Conservation (phyloP, 2,329 filamentous ascomycete species). For the Alternaria incomplexa region DNA sequence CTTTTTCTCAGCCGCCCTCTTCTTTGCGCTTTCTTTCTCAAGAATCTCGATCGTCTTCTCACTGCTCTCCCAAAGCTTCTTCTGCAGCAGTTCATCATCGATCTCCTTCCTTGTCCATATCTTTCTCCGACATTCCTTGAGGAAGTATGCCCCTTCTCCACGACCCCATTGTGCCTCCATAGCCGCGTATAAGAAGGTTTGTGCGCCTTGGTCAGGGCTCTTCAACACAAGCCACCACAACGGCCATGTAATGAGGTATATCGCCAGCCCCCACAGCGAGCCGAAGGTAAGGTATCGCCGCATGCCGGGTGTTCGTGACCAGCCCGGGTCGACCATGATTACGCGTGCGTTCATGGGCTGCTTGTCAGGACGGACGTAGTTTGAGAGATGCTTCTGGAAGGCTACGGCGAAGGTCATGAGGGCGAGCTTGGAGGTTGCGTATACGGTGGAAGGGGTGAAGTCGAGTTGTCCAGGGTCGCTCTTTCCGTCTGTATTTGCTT, state of each 20-base stretch:
- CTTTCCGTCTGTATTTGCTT: conserved; percentile 60
- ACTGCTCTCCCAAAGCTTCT: conserved; percentile 88
- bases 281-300: conserved; percentile 86
- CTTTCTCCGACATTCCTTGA: conserved; percentile 88
- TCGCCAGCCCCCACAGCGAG: conserved; percentile 75
- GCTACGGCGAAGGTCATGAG: conserved; percentile 88
- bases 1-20: conserved; percentile 65
- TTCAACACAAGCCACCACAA: conserved; percentile 90
- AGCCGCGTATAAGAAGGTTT: conserved; percentile 82
- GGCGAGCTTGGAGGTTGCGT: conserved; percentile 67
- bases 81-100: conserved; percentile 77
- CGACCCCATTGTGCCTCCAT: conserved; percentile 79
- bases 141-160: conserved; percentile 70
- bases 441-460: conserved; percentile 54
- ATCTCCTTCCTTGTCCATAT: conserved; percentile 76
- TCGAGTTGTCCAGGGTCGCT: conserved; percentile 31
- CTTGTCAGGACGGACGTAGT: conserved; percentile 83
- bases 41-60: conserved; percentile 77
- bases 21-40: conserved; percentile 78
- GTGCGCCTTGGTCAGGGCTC: conserved; percentile 79
- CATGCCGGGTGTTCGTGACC: conserved; percentile 83
- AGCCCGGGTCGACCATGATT: conserved; percentile 85
- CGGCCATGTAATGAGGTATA: conserved; percentile 80
- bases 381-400: conserved; percentile 89
- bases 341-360: conserved; percentile 83